Conservation (phyloP, 352 stramenopile genomes). For the Pythium phragmiticola region DNA sequence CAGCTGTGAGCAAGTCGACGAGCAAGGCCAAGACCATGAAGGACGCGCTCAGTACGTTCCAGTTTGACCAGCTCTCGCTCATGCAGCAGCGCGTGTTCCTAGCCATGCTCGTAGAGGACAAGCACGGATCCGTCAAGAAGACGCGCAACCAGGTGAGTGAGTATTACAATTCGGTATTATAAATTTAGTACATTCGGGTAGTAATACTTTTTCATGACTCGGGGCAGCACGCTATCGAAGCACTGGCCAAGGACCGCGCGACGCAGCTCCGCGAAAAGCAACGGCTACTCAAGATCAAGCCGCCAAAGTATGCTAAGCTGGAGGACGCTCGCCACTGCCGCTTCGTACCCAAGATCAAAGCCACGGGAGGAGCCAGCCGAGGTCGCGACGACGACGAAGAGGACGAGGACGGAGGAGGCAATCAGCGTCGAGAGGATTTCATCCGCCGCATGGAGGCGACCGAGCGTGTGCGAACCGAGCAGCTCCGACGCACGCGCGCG, state of each 20-base stretch:
- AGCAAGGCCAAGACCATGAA: slow-evolving; percentile 42
- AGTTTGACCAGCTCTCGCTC: slow-evolving; percentile 55
- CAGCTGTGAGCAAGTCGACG: slow-evolving; percentile 26
- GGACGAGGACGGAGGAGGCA: slow-evolving; percentile 41
- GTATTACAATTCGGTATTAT: background rate
- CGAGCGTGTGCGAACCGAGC: slow-evolving; percentile 55
- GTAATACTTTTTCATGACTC: background rate
- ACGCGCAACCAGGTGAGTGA: slow-evolving; percentile 34
- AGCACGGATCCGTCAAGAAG: slow-evolving; percentile 11
- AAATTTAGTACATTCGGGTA: slow-evolving; percentile 1
- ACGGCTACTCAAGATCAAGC: slow-evolving; percentile 22
- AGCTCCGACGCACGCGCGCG: slow-evolving; percentile 57
- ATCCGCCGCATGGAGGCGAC: slow-evolving; percentile 71
- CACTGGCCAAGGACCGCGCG: slow-evolving; percentile 47
- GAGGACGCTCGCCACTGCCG: slow-evolving; percentile 58
- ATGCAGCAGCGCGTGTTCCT: slow-evolving; percentile 64
- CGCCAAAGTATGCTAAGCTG: slow-evolving; percentile 44
- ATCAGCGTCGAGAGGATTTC: slow-evolving; percentile 53
- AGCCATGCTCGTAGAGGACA: slow-evolving; percentile 43
- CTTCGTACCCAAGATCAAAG: slow-evolving; percentile 46
- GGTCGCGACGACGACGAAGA: slow-evolving; percentile 32
- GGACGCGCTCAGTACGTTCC: slow-evolving; percentile 59
- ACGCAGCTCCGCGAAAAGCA: slow-evolving; percentile 34
- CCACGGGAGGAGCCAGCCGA: slow-evolving; percentile 19
- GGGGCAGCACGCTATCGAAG: slow-evolving; percentile 38